Conservation (phyloP, 129 eudicot genomes). For the Ambrosia artemisiifolia region DNA sequence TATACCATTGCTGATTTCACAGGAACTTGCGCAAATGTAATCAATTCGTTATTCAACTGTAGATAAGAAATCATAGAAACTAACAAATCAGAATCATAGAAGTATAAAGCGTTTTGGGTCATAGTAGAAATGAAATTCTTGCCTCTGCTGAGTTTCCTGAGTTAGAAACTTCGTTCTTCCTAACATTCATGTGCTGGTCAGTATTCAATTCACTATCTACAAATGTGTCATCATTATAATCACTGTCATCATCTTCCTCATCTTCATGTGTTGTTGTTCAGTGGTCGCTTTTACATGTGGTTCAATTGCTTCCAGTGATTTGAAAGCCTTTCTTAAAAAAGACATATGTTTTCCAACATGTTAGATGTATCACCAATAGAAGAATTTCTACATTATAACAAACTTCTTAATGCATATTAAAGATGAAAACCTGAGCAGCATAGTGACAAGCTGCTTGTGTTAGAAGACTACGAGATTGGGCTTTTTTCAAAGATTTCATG, state of each 20-base stretch:
- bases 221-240: conserved; percentile 37
- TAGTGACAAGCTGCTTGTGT: conserved; percentile 93
- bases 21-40: conserved; percentile 39
- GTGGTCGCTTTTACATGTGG: conserved; percentile 67
- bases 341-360: conserved; percentile 49
- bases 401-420: neutral
- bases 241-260: conserved; percentile 33
- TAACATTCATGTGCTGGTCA: conserved; percentile 41
- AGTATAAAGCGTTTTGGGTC: conserved; percentile 1
- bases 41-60: conserved; percentile 52
- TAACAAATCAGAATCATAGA: neutral
- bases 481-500: conserved; percentile 77
- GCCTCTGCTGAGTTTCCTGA: conserved; percentile 63
- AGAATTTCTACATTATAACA: neutral
- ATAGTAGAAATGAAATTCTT: conserved; percentile 21
- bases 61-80: conserved; percentile 4
- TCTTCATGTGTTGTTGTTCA: conserved; percentile 60
- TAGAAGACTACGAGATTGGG: conserved; percentile 83
- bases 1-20: conserved; percentile 43
- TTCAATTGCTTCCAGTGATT: conserved; percentile 71
- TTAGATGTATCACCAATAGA: conserved; percentile 16
- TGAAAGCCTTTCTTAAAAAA: conserved; percentile 67
- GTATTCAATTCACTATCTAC: conserved; percentile 57
- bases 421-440: conserved; percentile 77
- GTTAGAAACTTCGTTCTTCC: conserved; percentile 33